These are phyloP conservation scores for Diplodia seriata DNA, from an alignment of 2,329 filamentous ascomycete genomes.

Conservation along the genomic window DNA sequence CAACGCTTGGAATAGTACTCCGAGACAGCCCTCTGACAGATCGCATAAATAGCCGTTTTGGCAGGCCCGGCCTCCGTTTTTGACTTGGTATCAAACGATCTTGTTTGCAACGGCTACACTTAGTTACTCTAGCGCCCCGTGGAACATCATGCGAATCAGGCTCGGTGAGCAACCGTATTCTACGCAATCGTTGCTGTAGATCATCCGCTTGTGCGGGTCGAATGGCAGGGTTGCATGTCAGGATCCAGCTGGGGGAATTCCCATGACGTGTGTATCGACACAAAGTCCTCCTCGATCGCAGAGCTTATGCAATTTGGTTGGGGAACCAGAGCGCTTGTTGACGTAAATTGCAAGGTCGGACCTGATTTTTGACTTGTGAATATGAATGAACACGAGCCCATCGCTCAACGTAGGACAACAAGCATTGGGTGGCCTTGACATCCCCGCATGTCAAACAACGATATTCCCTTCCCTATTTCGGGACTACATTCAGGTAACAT, in stretches of 20 bases:
- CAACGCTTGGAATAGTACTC: neutral
- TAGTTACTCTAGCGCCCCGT: constrained; percentile 4
- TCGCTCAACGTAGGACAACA: neutral
- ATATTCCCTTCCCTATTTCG: neutral
- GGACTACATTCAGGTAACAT: neutral
- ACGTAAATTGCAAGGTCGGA: neutral
- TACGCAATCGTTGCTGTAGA: constrained; percentile 13
- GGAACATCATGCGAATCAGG: neutral
- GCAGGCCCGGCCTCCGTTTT: neutral
- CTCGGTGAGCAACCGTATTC: neutral
- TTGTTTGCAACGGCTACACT: neutral
- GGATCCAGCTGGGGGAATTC: neutral
- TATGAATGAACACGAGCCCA: neutral
- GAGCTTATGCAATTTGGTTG: neutral
- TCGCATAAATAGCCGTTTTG: neutral
- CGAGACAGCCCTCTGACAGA: neutral
- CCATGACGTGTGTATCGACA: constrained; percentile 1
- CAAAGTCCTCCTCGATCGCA: neutral
- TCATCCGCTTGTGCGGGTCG: constrained; percentile 1
- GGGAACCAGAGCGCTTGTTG: neutral
- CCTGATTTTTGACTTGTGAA: neutral
- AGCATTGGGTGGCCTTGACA: neutral
- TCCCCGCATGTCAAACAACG: neutral
- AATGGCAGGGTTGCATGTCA: constrained; percentile 5
- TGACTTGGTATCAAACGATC: neutral